Percentiles rank a stretch among this genome's conserved stretches.
These are phyloP conservation scores for Phylloporus arenicola DNA, from an alignment of 768 basidiomycete genomes.

Conservation along the genomic window DNA sequence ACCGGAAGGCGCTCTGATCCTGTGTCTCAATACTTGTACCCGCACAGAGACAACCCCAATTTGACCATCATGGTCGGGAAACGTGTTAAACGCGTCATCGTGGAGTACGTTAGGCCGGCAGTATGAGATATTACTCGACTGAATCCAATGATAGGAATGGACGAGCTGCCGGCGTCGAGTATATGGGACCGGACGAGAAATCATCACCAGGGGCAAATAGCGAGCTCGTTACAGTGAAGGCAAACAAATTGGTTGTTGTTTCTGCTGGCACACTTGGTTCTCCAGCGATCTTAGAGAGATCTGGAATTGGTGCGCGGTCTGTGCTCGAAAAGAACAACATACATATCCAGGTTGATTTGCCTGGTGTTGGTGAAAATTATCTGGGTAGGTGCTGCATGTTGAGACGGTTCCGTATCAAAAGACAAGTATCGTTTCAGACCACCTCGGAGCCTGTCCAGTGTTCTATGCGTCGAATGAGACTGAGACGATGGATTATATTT, in stretches of 20 bases:
- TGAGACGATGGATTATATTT: slow-evolving; percentile 45
- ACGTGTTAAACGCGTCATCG: neutral
- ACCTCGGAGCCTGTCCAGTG: slow-evolving; percentile 14
- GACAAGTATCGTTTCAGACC: slow-evolving; percentile 19
- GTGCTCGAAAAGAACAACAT: slow-evolving; percentile 47
- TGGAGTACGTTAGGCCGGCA: too few relatives aligned
- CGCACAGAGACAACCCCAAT: slow-evolving; percentile 26
- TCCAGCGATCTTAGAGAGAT: slow-evolving; percentile 52
- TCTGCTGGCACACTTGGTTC: slow-evolving; percentile 54
- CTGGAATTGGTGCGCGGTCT: slow-evolving; percentile 58
- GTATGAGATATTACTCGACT: too few relatives aligned
- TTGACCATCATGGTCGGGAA: slow-evolving; percentile 30
- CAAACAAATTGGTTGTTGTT: slow-evolving; percentile 41
- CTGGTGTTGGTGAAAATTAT: slow-evolving; percentile 73
- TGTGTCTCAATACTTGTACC: slow-evolving; percentile 36
- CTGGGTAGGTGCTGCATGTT: slow-evolving; percentile 32
- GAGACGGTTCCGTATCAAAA: neutral
- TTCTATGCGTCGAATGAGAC: slow-evolving; percentile 36
- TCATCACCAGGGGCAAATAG: neutral
- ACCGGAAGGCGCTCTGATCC: slow-evolving; percentile 32
- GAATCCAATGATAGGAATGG: slow-evolving; percentile 22
- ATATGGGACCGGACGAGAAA: slow-evolving; percentile 22
- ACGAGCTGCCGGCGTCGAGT: slow-evolving; percentile 37
- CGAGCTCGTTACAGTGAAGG: slow-evolving; percentile 20
- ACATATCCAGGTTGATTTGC: slow-evolving; percentile 52